Evolutionary conservation across 2,329 filamentous ascomycete species (phyloP), one percentile per base, ranked within the genome.

Genomic region (Aspergillus cejpii): DNA sequence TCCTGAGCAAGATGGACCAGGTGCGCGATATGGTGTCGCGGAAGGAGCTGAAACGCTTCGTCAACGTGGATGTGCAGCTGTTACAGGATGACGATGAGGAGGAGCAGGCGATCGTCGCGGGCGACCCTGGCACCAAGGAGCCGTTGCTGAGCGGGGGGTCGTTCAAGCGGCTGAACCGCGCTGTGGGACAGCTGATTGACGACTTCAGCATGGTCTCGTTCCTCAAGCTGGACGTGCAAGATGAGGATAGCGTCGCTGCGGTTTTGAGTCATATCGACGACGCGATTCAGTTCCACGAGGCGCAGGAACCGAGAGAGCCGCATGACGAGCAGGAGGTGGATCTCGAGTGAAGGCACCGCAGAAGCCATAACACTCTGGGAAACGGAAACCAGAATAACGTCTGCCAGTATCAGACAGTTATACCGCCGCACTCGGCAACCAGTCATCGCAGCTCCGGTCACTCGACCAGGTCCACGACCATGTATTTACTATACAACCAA

Each of bases 181-280:
- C 91, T 0, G 91, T 98, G 4, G 92, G 87, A 1, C 81, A 86
- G 42, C 73, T 98, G 53, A 95, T 98, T 54, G 92, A 97, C 66
- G 92, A 88, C 67, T 98, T 96, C 70, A 94, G 89, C 71, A 94
- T 98, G 87, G 87, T 98, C 10, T 94, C 87, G 38, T 98, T 95
- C 63, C 74, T 96, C 45, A 87, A 90, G 70, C 74, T 97, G 36
- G 87, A 97, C 61, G 85, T 84, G 21, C 85, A 92, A 54, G 83
- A 94, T 58, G 91, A 97, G 69, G 89, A 97, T 58, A 97, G 91
- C 61, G 83, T 97, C 3, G 84, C 78, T 1, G 82, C 77, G 1
- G 84, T 95, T 20, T 68, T 96, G 56, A 94, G 88, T 73, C 88
- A 94, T 69, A 92, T 96, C 56, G 90, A 96, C 64, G 88, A 96